These are phyloP conservation scores for Microbotryum lychnidis-dioicae DNA, from an alignment of 1,284 basidiomycete species.

Conservation along the genomic window DNA sequence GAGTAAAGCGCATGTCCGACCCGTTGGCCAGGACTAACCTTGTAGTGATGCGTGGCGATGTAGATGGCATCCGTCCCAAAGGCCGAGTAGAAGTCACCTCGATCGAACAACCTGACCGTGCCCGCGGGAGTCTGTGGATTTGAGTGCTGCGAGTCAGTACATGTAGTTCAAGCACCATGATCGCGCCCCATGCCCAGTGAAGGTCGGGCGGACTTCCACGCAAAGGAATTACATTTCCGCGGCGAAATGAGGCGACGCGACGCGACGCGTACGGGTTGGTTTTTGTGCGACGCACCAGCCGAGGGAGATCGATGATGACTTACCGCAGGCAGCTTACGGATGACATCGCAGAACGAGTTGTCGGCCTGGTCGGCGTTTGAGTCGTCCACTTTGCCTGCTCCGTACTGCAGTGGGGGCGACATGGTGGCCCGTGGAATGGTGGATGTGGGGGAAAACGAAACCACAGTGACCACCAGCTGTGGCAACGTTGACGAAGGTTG, in stretches of 20 bases:
- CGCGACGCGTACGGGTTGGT: not conserved
- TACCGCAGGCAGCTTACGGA: constrained; percentile 19
- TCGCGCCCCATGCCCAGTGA: not conserved
- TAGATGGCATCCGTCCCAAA: constrained; percentile 83
- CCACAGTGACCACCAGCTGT: no score
- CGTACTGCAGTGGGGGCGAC: constrained; percentile 5
- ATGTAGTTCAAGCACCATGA: not conserved
- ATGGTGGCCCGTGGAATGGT: no score
- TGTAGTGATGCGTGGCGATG: constrained; percentile 65
- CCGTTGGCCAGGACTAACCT: not conserved
- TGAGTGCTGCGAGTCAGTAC: no score
- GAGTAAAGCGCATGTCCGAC: not conserved
- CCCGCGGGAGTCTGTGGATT: constrained; percentile 41
- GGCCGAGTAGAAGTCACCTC: constrained; percentile 75
- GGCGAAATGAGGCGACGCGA: not conserved
- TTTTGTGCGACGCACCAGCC: not conserved
- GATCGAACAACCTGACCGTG: constrained; percentile 74
- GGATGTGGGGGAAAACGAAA: no score
- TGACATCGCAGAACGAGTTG: constrained; percentile 14
- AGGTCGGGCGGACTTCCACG: not conserved
- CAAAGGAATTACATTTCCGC: constrained; percentile 2
- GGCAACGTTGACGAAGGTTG: no score
- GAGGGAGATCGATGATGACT: not conserved
- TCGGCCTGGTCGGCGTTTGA: constrained; percentile 2
- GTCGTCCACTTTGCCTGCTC: constrained; percentile 3